Conservation (phyloP, 805 yeast species). For the Cephaloascus fragrans region DNA sequence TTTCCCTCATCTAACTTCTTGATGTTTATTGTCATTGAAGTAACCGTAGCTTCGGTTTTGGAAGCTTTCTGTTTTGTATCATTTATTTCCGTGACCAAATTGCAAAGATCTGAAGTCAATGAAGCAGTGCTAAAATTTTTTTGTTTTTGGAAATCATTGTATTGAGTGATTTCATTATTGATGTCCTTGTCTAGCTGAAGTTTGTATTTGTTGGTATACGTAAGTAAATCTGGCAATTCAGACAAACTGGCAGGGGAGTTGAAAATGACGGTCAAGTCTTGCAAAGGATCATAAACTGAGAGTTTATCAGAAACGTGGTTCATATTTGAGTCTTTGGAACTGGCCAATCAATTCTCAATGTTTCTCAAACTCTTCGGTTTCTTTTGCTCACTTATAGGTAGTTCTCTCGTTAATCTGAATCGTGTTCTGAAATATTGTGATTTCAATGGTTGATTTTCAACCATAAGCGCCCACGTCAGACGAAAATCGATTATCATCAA, state of each 20-base stretch:
- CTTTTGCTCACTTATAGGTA: too few species aligned
- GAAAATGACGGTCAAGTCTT: constrained; percentile 42
- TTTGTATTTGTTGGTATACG: constrained; percentile 42
- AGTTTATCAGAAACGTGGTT: too few species aligned
- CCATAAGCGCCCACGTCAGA: too few species aligned
- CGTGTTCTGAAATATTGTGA: too few species aligned
- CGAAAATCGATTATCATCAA: too few species aligned
- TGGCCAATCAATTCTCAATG: too few species aligned
- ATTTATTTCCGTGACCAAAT: constrained; percentile 33
- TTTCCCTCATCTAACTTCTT: constrained; percentile 75
- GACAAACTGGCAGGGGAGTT: constrained; percentile 38
- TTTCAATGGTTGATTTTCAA: too few species aligned
- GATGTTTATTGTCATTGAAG: constrained; percentile 66
- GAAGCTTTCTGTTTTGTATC: constrained; percentile 38
- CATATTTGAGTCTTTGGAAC: too few species aligned
- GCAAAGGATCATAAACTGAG: constrained; percentile 40
- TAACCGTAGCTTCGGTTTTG: constrained; percentile 51
- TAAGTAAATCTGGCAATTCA: constrained; percentile 40
- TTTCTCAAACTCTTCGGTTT: too few species aligned
- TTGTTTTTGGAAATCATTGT: constrained; percentile 13
- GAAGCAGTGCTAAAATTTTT: constrained; percentile 10
- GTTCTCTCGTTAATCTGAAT: too few species aligned
- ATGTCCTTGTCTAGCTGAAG: constrained; percentile 37
- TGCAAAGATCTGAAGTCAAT: constrained; percentile 22
- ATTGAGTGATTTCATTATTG: constrained; percentile 20